Conservation (phyloP, 169 alveolate genomes). For the Ichthyophthirius multifiliis region DNA sequence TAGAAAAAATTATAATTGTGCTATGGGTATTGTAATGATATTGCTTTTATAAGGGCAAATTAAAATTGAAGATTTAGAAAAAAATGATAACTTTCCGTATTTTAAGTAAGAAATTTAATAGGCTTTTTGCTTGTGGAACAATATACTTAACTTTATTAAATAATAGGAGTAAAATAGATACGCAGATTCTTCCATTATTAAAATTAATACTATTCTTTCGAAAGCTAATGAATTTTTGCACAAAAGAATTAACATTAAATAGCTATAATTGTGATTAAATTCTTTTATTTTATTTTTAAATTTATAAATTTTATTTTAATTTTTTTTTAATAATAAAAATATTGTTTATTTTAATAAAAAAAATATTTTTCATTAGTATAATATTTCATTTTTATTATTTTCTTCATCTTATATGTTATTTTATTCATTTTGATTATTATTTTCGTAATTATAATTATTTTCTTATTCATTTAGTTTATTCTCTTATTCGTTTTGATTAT, state of each 20-base stretch:
- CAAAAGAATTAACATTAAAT: neutral
- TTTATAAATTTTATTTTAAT: no score
- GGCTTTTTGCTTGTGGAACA: neutral
- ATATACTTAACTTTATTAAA: neutral
- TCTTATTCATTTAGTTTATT: no score
- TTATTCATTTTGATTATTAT: no score
- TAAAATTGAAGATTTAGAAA: neutral
- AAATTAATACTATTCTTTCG: neutral
- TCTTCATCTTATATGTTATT: no score
- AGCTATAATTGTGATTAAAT: no score
- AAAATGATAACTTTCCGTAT: neutral
- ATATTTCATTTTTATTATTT: no score
- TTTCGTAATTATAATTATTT: no score
- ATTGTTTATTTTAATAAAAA: no score
- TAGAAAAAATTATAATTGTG: constrained; percentile 1
- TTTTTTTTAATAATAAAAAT: no score
- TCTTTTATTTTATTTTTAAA: no score
- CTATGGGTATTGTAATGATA: neutral
- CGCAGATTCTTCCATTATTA: neutral
- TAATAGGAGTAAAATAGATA: neutral
- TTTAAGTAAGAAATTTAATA: neutral
- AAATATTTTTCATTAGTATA: no score
- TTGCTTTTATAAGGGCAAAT: neutral
- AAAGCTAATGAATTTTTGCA: neutral
- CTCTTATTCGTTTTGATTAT: no score